These are phyloP conservation scores for Rhododendron henanense DNA, from an alignment of 148 eudicot genomes.

Conservation along the genomic window DNA sequence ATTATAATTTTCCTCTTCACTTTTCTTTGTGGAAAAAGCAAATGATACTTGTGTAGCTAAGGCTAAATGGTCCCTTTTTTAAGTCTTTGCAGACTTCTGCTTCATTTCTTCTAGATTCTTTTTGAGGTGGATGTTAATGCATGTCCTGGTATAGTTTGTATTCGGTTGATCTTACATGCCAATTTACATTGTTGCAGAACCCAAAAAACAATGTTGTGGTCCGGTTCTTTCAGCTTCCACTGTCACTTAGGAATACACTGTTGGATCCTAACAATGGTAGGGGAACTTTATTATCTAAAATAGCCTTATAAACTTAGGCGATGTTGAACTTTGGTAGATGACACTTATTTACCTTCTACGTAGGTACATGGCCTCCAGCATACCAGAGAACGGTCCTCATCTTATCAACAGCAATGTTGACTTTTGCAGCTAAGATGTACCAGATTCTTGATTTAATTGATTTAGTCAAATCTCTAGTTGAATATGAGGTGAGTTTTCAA, in stretches of 20 bases:
- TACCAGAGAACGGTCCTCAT: slow-evolving; percentile 70
- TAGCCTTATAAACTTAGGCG: background rate
- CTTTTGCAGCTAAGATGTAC: slow-evolving; percentile 74
- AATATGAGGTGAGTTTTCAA: slow-evolving; percentile 53
- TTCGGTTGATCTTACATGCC: background rate
- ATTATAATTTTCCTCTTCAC: background rate
- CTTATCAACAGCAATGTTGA: slow-evolving; percentile 72
- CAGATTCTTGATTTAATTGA: slow-evolving; percentile 59
- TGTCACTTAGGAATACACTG: slow-evolving; percentile 65
- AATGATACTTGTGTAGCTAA: background rate
- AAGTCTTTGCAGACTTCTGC: background rate
- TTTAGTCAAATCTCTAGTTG: slow-evolving; percentile 41
- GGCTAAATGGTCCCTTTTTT: background rate
- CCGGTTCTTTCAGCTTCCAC: slow-evolving; percentile 80
- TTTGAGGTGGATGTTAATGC: background rate
- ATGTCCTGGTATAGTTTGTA: background rate
- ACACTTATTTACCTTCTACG: slow-evolving; percentile 5
- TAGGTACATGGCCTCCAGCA: slow-evolving; percentile 62
- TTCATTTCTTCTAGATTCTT: background rate
- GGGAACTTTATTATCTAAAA: background rate
- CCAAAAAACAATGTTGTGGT: slow-evolving; percentile 40
- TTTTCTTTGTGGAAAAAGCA: background rate
- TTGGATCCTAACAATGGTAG: slow-evolving; percentile 63
- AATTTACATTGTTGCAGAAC: slow-evolving; percentile 42
- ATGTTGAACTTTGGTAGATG: background rate